phyloP scores from a whole-genome alignment of 108 stramenopile genomes.

The Cyclotella sp. region DNA sequence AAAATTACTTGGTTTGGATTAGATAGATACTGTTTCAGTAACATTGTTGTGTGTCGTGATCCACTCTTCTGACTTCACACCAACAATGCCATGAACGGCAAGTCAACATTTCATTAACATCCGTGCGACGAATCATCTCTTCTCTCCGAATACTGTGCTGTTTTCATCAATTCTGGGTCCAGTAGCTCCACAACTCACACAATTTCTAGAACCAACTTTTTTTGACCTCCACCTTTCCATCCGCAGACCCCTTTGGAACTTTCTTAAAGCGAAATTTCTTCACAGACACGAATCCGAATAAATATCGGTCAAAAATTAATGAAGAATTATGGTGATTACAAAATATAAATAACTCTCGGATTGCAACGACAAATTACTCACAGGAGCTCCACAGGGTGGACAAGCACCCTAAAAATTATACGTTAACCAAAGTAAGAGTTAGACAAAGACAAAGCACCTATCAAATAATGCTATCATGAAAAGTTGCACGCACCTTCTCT shows the following conservation, averaged over 20 bases:
- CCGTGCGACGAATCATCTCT: no score
- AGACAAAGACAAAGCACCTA: not conserved
- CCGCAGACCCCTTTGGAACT: constrained; percentile 79
- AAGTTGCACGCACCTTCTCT: constrained; percentile 43
- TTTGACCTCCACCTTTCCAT: constrained; percentile 75
- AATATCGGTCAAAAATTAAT: not conserved
- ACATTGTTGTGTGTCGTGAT: no score
- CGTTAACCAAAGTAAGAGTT: not conserved
- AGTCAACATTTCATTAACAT: no score
- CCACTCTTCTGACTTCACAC: no score
- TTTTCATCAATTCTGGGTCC: no score
- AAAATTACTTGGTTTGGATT: no score
- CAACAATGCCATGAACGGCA: no score
- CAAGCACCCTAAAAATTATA: constrained; percentile 46
- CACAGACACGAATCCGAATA: not conserved
- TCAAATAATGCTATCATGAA: not conserved
- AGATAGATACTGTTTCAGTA: no score
- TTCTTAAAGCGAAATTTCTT: constrained; percentile 84
- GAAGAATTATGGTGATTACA: no score
- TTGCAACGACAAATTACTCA: not conserved
- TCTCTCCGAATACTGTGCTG: no score
- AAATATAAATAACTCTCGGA: not conserved
- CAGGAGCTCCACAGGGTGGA: constrained; percentile 80
- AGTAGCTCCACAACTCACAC: not conserved
- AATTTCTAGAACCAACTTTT: constrained; percentile 66